A percentile compares a stretch with the other conserved stretches of the same genome.
Evolutionary conservation across 2,329 filamentous ascomycete species (phyloP).

Genomic region (Boeremia lycopersici): DNA sequence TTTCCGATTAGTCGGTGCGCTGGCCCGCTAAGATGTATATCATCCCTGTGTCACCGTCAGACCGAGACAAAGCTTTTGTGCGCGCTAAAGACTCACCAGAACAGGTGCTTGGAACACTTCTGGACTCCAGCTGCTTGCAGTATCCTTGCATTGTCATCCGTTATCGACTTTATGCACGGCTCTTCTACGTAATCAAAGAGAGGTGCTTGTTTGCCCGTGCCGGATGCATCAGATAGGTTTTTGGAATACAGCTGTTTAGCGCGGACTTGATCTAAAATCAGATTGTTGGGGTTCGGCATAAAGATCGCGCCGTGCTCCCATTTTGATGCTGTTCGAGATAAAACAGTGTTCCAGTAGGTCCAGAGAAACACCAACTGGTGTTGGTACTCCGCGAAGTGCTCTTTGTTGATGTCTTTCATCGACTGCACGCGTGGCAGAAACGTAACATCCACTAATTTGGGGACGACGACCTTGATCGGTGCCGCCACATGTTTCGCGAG

Average conservation of each 20-base stretch:
- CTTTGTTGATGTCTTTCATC: conserved; percentile 27
- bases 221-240: conserved; percentile 41
- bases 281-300: conserved; percentile 41
- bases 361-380: conserved; percentile 42
- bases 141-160: conserved; percentile 15
- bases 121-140: conserved; percentile 37
- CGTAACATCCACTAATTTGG: conserved; percentile 43
- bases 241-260: conserved; percentile 40
- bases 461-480: conserved; percentile 38
- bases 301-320: conserved; percentile 42
- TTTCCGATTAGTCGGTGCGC: conserved; percentile 46
- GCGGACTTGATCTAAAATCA: conserved; percentile 44
- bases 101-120: conserved; percentile 42
- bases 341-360: conserved; percentile 44
- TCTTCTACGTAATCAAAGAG: conserved; percentile 42
- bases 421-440: conserved; percentile 44
- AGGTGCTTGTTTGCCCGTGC: conserved; percentile 38
- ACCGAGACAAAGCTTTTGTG: conserved; percentile 42
- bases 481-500: conserved; percentile 34
- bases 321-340: conserved; percentile 34
- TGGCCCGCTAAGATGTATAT: conserved; percentile 41
- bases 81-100: conserved; percentile 38
- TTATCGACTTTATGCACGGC: conserved; percentile 38
- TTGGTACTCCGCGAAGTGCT: conserved; percentile 40
- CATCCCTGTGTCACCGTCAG: conserved; percentile 43